Evolutionary conservation across 768 basidiomycete genomes (phyloP).

Genomic region (Albatrellus ellisii): DNA sequence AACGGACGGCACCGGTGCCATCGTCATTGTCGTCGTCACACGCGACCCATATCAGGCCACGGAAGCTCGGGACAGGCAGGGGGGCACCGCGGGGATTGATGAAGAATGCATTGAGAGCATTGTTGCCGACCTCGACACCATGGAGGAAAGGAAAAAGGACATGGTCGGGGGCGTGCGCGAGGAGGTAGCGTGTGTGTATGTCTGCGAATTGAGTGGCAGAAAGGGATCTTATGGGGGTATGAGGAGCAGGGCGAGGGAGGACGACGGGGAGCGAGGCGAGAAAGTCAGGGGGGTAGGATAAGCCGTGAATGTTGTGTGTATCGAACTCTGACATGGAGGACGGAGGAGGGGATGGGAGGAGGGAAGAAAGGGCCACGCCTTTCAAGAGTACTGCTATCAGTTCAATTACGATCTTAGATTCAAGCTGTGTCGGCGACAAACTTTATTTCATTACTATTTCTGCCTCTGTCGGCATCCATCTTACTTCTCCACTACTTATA

Average conservation of each 20-base stretch:
- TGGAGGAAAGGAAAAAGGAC: constrained; percentile 85
- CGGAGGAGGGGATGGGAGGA: no score
- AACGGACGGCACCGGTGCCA: constrained; percentile 16
- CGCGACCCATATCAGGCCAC: constrained; percentile 79
- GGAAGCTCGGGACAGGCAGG: constrained; percentile 23
- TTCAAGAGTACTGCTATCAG: no score
- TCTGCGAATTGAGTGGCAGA: constrained; percentile 36
- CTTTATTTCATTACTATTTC: no score
- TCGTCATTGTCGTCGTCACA: constrained; percentile 49
- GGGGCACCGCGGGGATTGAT: constrained; percentile 19
- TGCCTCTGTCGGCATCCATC: no score
- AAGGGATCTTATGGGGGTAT: constrained; percentile 29
- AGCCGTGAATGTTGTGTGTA: constrained; percentile 11
- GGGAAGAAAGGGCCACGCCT: no score
- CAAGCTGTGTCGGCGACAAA: no score
- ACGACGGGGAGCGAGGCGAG: constrained; percentile 19
- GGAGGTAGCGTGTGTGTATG: constrained; percentile 49
- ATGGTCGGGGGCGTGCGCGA: constrained; percentile 64
- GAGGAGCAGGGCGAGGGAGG: constrained; percentile 23
- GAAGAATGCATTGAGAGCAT: constrained; percentile 76
- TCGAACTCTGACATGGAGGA: no score
- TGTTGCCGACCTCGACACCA: constrained; percentile 71
- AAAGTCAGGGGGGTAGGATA: constrained; percentile 16
- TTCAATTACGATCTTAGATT: no score
- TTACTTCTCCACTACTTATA: no score